These are phyloP conservation scores for Penicillium flavigenum DNA, from an alignment of 495 filamentous ascomycete species.

Conservation along the genomic window DNA sequence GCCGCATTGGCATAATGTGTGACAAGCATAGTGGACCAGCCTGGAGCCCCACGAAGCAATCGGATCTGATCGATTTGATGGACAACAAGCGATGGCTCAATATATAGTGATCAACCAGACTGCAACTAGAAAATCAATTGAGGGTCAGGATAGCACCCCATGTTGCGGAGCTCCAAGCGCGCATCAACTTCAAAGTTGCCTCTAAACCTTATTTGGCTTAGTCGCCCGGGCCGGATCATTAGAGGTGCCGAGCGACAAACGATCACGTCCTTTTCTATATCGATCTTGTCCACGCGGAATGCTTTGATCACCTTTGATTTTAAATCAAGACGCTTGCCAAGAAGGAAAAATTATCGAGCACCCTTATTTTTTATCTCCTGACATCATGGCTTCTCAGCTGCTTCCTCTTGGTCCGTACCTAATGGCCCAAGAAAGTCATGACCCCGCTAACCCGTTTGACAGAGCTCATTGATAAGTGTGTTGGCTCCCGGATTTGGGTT, in stretches of 20 bases:
- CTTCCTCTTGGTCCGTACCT: slow-evolving; percentile 64
- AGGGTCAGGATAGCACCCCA: background rate
- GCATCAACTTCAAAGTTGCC: background rate
- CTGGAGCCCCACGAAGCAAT: background rate
- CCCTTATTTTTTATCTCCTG: background rate
- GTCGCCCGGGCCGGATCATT: slow-evolving; percentile 22
- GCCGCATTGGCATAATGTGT: slow-evolving; percentile 26
- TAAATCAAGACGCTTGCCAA: background rate
- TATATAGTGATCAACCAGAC: background rate
- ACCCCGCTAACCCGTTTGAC: slow-evolving; percentile 26
- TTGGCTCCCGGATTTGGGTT: slow-evolving; percentile 96
- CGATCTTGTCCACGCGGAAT: slow-evolving; percentile 10
- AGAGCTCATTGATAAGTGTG: slow-evolving; percentile 99
- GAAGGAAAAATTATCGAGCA: background rate
- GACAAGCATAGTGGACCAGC: slow-evolving; percentile 23
- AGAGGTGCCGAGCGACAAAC: slow-evolving; percentile 15
- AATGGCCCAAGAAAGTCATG: slow-evolving; percentile 5
- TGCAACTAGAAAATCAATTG: background rate
- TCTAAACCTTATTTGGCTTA: slow-evolving; percentile 15
- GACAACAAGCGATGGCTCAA: background rate
- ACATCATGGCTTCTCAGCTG: slow-evolving; percentile 72
- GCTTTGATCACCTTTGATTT: background rate
- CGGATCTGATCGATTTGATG: background rate
- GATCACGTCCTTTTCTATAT: slow-evolving; percentile 28
- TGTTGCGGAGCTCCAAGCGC: slow-evolving; percentile 8